A percentile compares a stretch with the other conserved stretches of the same genome.
Conservation (phyloP, 345 rosid species). For the Moricandia arvensis region DNA sequence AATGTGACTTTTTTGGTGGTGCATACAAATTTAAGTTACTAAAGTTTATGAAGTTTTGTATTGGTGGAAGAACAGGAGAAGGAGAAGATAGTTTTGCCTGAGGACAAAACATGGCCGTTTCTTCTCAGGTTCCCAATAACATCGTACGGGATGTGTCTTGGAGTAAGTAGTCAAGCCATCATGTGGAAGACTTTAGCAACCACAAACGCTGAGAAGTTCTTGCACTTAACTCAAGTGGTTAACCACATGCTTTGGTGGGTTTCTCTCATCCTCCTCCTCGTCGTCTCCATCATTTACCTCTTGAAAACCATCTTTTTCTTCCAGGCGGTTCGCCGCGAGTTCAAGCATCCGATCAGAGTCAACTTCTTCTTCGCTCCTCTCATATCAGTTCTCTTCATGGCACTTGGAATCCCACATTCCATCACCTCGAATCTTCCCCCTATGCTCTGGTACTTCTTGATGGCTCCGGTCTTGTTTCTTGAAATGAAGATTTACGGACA, state of each 20-base stretch:
- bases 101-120: slow-evolving; percentile 84
- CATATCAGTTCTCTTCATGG: slow-evolving; percentile 73
- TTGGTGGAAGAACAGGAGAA: slow-evolving; percentile 45
- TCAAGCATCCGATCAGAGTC: slow-evolving; percentile 77
- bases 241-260: slow-evolving; percentile 74
- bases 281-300: slow-evolving; percentile 55
- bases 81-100: slow-evolving; percentile 75
- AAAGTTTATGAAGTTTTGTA: background rate
- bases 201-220: slow-evolving; percentile 60
- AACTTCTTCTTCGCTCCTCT: slow-evolving; percentile 97
- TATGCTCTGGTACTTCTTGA: slow-evolving; percentile 75
- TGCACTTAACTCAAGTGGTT: slow-evolving; percentile 47
- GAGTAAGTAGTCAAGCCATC: slow-evolving; percentile 87
- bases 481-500: slow-evolving; percentile 92
- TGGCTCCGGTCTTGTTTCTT: slow-evolving; percentile 68
- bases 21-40: background rate
- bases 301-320: slow-evolving; percentile 61
- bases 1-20: too few species aligned
- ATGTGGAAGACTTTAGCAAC: slow-evolving; percentile 84
- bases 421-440: slow-evolving; percentile 42
- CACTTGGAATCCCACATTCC: slow-evolving; percentile 71
- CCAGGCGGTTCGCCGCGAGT: slow-evolving; percentile 89
- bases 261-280: slow-evolving; percentile 48
- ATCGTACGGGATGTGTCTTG: slow-evolving; percentile 88
- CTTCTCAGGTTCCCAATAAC: slow-evolving; percentile 75